Base-by-base conservation (phyloP, 371 early-diverging fungal species). In the Mortierella sp. region DNA sequence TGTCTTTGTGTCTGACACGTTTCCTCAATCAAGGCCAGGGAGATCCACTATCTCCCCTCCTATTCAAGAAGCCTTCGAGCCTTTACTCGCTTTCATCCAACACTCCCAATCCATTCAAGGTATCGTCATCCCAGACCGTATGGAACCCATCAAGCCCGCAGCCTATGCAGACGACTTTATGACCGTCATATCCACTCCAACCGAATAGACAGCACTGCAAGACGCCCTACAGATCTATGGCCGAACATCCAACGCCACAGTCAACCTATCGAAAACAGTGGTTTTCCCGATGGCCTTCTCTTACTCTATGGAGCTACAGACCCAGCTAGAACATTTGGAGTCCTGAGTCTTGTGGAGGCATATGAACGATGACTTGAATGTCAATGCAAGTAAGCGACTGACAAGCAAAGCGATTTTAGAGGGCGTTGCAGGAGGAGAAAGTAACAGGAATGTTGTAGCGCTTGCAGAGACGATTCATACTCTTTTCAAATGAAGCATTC, bases 31-130 rank as follows among this genome's bases (percentile, higher is more conserved):
- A 38, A 54, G 75, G 75, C 6, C 75, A 74, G 31, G 75, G 47
- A 4, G 75, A 74, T 14, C 75, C 75, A 4, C 55, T 74, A 11
- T 74, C 74, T 19, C 75, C 75, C 9, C 63, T 63, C 7, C 58
- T 63, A 26, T 74, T 74, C 47, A 74, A 87, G 48, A 76, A 13
- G 70, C 76, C 26, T 75, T 82, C 13, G 78, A 80, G 70, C 88
- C 88, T 0, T 63, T 88, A 0, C 65, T 89, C 14, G 55, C 70
- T 0, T 38, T 84, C 8, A 47, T 77, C 11, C 6, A 24, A 11
- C 57, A 74, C 21, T 58, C 55, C 10, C 60, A 14, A 14, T 8
- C 24, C 55, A 55, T 74, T 5, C 24, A 9, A 11, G 60, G 58
- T 3, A 24, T 26, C 8, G 3, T 2, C 2, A 28, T 74, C 45